A percentile compares a stretch with the other conserved stretches of the same genome.
Evolutionary conservation across 2,329 filamentous ascomycete genomes (phyloP).

Genomic region (Calonectria fujianensis): DNA sequence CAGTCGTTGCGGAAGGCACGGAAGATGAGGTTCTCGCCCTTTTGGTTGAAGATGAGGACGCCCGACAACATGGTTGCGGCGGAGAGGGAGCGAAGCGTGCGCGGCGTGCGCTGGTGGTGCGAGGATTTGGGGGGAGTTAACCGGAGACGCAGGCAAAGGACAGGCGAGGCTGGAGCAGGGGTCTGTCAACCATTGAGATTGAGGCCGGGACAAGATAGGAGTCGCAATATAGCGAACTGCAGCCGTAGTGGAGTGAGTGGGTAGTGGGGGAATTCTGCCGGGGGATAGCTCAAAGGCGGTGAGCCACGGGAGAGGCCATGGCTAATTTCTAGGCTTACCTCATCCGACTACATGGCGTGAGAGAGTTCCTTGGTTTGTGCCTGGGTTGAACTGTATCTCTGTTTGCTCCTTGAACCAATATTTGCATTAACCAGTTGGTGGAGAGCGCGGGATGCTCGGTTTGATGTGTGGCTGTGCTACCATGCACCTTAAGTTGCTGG

Average conservation of each 20-base stretch:
- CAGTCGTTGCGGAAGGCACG: constrained; percentile 99
- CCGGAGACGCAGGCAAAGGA: constrained; percentile 4
- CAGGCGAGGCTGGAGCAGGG: constrained; percentile 13
- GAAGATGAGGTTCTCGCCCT: constrained; percentile 99
- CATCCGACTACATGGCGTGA: not conserved
- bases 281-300: constrained; percentile 38
- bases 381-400: not conserved
- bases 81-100: constrained; percentile 22
- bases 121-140: constrained; percentile 3
- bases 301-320: constrained; percentile 22
- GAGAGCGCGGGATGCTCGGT: not conserved
- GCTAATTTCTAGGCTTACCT: constrained; percentile 21
- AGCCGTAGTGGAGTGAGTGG: constrained; percentile 27
- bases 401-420: not conserved
- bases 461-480: not conserved
- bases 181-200: constrained; percentile 22
- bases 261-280: constrained; percentile 45
- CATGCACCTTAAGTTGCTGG: not conserved
- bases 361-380: not conserved
- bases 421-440: not conserved
- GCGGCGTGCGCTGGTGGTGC: constrained; percentile 9
- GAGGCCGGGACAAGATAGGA: constrained; percentile 36
- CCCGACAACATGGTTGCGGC: constrained; percentile 89
- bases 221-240: constrained; percentile 35
- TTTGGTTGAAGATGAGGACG: constrained; percentile 99